Percentiles rank a stretch among this genome's conserved stretches.
Evolutionary conservation across 176 grass and related monocot genomes (phyloP).

Genomic region (Luzula sylvatica): DNA sequence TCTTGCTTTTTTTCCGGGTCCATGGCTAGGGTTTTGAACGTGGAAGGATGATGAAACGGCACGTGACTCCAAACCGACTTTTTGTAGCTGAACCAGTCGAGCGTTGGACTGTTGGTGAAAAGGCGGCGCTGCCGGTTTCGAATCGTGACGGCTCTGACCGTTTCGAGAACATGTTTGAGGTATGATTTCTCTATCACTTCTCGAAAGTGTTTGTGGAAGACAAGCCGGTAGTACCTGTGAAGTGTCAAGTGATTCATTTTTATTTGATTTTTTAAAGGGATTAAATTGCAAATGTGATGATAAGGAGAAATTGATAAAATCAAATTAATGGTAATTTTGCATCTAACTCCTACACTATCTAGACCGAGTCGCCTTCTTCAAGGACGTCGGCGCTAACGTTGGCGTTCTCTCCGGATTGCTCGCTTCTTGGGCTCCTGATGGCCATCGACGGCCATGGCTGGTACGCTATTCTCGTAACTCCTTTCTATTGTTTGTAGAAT

Average conservation of each 20-base stretch:
- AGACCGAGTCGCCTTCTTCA: neutral
- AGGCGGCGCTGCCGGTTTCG: constrained; percentile 45
- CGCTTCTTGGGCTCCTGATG: constrained; percentile 11
- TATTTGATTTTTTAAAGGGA: neutral
- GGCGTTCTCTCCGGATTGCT: neutral
- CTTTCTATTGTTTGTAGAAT: constrained; percentile 24
- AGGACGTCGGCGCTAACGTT: neutral
- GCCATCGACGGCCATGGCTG: constrained; percentile 36
- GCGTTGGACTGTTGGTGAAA: constrained; percentile 40
- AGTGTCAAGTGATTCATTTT: neutral
- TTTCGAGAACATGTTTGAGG: constrained; percentile 20
- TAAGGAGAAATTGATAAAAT: neutral
- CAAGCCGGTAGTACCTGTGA: constrained; percentile 20
- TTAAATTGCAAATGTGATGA: too few species aligned
- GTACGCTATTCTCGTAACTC: constrained; percentile 28
- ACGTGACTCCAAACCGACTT: constrained; percentile 40
- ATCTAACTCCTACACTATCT: neutral
- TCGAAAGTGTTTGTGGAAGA: constrained; percentile 31
- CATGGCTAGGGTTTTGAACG: constrained; percentile 47
- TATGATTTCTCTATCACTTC: constrained; percentile 30
- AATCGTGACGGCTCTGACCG: constrained; percentile 28
- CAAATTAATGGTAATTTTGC: neutral
- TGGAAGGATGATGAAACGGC: constrained; percentile 45
- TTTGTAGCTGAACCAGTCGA: neutral
- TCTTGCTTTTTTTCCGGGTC: constrained; percentile 26